Evolutionary conservation across 768 basidiomycete species (phyloP).

Genomic region (Sarcomyxa edulis): DNA sequence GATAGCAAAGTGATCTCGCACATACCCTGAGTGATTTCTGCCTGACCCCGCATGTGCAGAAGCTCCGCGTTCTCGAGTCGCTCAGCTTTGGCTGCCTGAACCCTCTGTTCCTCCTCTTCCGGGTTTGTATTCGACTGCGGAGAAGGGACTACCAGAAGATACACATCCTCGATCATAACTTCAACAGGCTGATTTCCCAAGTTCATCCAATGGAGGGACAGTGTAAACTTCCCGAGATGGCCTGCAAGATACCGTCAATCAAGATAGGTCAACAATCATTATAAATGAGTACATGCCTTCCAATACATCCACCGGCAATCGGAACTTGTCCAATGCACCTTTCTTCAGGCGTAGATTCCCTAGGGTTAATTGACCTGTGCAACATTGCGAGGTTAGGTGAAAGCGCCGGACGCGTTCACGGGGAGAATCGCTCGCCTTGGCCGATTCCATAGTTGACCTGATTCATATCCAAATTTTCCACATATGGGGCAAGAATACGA

Average conservation of each 20-base stretch:
- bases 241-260: constrained; percentile 36
- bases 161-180: constrained; percentile 89
- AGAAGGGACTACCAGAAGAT: constrained; percentile 86
- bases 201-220: constrained; percentile 88
- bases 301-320: constrained; percentile 89
- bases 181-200: constrained; percentile 88
- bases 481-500: constrained; percentile 88
- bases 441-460: constrained; percentile 93
- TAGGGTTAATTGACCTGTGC: constrained; percentile 71
- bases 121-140: constrained; percentile 63
- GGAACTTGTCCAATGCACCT: constrained; percentile 91
- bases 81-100: constrained; percentile 84
- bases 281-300: constrained; percentile 61
- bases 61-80: constrained; percentile 86
- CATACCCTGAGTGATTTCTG: constrained; percentile 45
- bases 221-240: constrained; percentile 78
- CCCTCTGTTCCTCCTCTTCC: constrained; percentile 79
- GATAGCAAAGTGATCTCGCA: constrained; percentile 1
- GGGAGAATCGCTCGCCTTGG: constrained; percentile 47
- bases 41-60: constrained; percentile 59
- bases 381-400: constrained; percentile 6
- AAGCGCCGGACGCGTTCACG: constrained; percentile 1
- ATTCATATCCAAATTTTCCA: constrained; percentile 92
- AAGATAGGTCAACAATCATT: not conserved
- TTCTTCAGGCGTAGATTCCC: constrained; percentile 85